Evolutionary conservation across 306 rosid genomes (phyloP).

Genomic region (Begonia fuchsioides): DNA sequence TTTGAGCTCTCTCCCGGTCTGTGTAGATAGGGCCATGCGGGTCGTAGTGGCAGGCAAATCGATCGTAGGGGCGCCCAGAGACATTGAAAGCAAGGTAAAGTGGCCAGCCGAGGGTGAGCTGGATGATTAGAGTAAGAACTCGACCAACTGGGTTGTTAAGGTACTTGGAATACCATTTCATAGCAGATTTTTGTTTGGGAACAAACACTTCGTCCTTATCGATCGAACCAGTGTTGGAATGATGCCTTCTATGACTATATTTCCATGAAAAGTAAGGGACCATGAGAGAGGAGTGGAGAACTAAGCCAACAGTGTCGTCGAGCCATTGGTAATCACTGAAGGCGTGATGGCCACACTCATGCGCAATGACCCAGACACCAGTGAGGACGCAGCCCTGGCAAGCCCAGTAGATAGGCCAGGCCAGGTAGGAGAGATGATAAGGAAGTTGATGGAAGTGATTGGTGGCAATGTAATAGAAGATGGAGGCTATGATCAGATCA

Average conservation of each 20-base stretch:
- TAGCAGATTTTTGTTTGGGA: slow-evolving; percentile 38
- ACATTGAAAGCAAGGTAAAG: slow-evolving; percentile 53
- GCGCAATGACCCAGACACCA: slow-evolving; percentile 71
- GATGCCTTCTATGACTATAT: slow-evolving; percentile 88
- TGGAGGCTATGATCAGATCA: slow-evolving; percentile 28
- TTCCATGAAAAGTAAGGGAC: slow-evolving; percentile 34
- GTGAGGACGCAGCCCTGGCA: slow-evolving; percentile 71
- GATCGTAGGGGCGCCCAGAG: slow-evolving; percentile 35
- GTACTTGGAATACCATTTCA: slow-evolving; percentile 48
- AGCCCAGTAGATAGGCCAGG: slow-evolving; percentile 40
- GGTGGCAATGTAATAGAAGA: slow-evolving; percentile 20
- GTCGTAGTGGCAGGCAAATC: slow-evolving; percentile 5
- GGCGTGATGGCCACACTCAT: slow-evolving; percentile 33
- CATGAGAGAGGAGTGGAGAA: slow-evolving; percentile 59
- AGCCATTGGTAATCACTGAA: slow-evolving; percentile 83
- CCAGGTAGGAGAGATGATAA: slow-evolving; percentile 15
- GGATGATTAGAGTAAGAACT: slow-evolving; percentile 24
- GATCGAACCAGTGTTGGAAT: slow-evolving; percentile 68
- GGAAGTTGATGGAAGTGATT: slow-evolving; percentile 27
- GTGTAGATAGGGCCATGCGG: slow-evolving; percentile 57
- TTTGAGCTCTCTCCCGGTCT: slow-evolving; percentile 49
- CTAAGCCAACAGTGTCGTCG: slow-evolving; percentile 66
- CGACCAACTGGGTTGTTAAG: slow-evolving; percentile 71
- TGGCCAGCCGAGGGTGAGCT: slow-evolving; percentile 60
- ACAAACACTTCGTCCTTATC: slow-evolving; percentile 84